A percentile compares a stretch with the other conserved stretches of the same genome.
Evolutionary conservation across 768 basidiomycete species (phyloP).

Genomic region (Naganishia onofrii): DNA sequence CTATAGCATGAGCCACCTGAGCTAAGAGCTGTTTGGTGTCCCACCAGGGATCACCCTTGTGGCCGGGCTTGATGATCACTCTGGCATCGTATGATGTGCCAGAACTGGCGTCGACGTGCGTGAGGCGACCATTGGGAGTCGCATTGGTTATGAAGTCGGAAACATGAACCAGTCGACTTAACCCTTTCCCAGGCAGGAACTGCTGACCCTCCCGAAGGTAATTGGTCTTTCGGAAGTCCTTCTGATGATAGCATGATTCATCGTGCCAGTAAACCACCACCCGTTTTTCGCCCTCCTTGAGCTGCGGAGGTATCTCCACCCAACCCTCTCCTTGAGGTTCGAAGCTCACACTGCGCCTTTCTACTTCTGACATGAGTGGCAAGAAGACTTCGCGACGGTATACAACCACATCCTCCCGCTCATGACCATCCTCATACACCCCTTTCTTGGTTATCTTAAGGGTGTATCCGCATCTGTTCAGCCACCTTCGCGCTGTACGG

Average conservation of each 20-base stretch:
- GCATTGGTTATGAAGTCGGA: constrained; percentile 15
- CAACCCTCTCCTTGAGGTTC: background rate
- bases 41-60: constrained; percentile 8
- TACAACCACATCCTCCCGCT: constrained; percentile 4
- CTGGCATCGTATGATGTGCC: background rate
- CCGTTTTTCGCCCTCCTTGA: background rate
- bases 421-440: constrained; percentile 17
- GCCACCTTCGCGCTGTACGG: constrained; percentile 7
- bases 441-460: constrained; percentile 13
- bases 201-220: background rate
- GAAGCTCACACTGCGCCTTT: background rate
- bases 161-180: constrained; percentile 11
- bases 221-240: background rate
- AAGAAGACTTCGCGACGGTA: background rate
- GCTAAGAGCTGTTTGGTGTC: background rate
- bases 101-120: background rate
- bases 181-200: background rate
- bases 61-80: constrained; percentile 4
- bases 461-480: background rate
- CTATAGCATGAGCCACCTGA: constrained; percentile 1
- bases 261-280: constrained; percentile 5
- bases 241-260: constrained; percentile 12
- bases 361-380: background rate
- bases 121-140: background rate
- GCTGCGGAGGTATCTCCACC: no score